These are phyloP conservation scores for Yarrowia sp. DNA, from an alignment of 805 yeast genomes.

Conservation along the genomic window DNA sequence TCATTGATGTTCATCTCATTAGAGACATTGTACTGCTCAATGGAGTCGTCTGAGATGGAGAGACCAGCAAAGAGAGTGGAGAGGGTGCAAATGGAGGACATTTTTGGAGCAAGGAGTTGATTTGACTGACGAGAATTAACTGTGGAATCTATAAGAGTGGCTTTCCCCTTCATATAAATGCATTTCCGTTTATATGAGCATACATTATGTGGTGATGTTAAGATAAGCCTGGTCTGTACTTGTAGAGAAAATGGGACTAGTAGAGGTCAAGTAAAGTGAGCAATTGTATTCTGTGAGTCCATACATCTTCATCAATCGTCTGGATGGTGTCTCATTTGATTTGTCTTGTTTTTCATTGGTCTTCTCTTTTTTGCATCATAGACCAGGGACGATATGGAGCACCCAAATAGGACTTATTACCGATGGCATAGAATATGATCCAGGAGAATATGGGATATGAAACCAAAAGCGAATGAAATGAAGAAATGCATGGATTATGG, in stretches of 20 bases:
- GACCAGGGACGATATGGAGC: neutral
- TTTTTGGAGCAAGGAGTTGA: neutral
- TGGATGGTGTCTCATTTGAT: neutral
- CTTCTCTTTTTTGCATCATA: neutral
- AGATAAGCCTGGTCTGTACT: neutral
- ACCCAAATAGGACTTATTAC: neutral
- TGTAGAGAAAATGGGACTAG: too few relatives aligned
- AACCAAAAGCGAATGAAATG: neutral
- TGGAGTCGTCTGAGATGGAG: neutral
- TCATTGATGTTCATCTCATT: neutral
- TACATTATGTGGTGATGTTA: neutral
- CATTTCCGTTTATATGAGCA: neutral
- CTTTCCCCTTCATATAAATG: neutral
- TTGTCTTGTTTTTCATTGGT: neutral
- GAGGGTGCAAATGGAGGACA: slow-evolving; percentile 20
- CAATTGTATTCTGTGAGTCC: too few relatives aligned
- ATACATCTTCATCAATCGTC: too few relatives aligned
- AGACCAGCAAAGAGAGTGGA: slow-evolving; percentile 16
- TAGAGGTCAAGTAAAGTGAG: too few relatives aligned
- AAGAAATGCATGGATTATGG: neutral
- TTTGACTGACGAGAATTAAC: neutral
- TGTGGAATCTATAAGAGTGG: neutral
- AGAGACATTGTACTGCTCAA: neutral
- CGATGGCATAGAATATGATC: neutral
- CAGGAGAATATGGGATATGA: neutral